Percentiles rank a stretch among this genome's conserved stretches.
Conservation (phyloP, 768 basidiomycete genomes). For the Grammothele lineata region DNA sequence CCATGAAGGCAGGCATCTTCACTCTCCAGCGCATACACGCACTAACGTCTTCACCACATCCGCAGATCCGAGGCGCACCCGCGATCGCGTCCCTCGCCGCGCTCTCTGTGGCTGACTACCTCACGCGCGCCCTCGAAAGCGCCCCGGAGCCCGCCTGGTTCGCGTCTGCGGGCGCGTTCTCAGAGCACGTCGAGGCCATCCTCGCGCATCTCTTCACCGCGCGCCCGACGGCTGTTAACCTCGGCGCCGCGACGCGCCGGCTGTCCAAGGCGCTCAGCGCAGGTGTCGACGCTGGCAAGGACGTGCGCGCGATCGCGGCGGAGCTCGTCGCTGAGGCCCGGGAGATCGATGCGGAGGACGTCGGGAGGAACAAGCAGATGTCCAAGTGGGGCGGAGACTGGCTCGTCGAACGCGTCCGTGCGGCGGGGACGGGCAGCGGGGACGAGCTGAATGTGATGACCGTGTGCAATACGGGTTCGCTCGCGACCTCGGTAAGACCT, state of each 20-base stretch:
- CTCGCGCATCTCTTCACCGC: constrained; percentile 78
- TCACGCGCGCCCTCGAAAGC: constrained; percentile 48
- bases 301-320: constrained; percentile 40
- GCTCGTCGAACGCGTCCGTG: constrained; percentile 54
- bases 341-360: constrained; percentile 81
- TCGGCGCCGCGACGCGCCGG: constrained; percentile 78
- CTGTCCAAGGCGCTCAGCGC: constrained; percentile 49
- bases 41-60: neutral
- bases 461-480: constrained; percentile 95
- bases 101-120: constrained; percentile 64
- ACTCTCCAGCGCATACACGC: too few species aligned
- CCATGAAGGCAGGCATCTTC: constrained; percentile 73
- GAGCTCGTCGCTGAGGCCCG: constrained; percentile 68
- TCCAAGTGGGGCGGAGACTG: constrained; percentile 82
- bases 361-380: constrained; percentile 84
- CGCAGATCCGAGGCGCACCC: constrained; percentile 83
- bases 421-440: constrained; percentile 34
- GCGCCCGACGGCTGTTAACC: constrained; percentile 96
- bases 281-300: constrained; percentile 34
- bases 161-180: constrained; percentile 46
- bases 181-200: constrained; percentile 49
- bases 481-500: constrained; percentile 81
- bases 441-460: constrained; percentile 77
- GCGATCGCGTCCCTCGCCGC: constrained; percentile 93
- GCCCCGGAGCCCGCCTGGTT: constrained; percentile 52